A percentile compares a stretch with the other conserved stretches of the same genome.
phyloP scores from a whole-genome alignment of 495 filamentous ascomycete genomes.

The Chlorociboria aeruginascens region DNA sequence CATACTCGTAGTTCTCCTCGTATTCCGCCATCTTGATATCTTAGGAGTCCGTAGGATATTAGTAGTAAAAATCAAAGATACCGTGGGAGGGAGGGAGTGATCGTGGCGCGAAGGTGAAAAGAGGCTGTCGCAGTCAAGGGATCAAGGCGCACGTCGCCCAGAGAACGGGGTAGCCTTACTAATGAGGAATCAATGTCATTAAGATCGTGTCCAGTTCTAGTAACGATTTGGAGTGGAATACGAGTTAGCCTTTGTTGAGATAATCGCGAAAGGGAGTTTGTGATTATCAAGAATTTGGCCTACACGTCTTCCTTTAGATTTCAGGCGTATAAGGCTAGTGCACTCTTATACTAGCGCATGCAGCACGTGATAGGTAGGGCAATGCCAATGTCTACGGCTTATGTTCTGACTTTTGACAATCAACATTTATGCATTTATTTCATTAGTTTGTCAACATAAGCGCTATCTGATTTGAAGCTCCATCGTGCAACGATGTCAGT shows the following conservation, averaged over 20 bases:
- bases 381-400: no score
- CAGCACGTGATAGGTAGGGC: no score
- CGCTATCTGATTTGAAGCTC: no score
- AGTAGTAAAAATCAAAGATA: not conserved
- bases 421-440: no score
- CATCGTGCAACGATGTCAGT: no score
- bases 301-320: no score
- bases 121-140: slow-evolving; percentile 7
- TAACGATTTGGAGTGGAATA: not conserved
- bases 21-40: slow-evolving; percentile 20
- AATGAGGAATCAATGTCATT: slow-evolving; percentile 2
- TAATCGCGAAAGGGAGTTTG: not conserved
- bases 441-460: no score
- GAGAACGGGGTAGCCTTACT: slow-evolving; percentile 4
- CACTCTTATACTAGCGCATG: no score
- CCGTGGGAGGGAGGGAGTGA: not conserved
- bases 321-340: no score
- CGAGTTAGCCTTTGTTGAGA: not conserved
- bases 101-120: slow-evolving; percentile 6
- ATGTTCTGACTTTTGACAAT: no score
- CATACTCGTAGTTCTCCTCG: slow-evolving; percentile 25
- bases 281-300: not conserved
- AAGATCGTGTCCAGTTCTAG: slow-evolving; percentile 1
- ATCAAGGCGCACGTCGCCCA: slow-evolving; percentile 11
- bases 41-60: not conserved